Evolutionary conservation across 2,329 filamentous ascomycete genomes (phyloP).

Genomic region (Fusarium marasasianum): DNA sequence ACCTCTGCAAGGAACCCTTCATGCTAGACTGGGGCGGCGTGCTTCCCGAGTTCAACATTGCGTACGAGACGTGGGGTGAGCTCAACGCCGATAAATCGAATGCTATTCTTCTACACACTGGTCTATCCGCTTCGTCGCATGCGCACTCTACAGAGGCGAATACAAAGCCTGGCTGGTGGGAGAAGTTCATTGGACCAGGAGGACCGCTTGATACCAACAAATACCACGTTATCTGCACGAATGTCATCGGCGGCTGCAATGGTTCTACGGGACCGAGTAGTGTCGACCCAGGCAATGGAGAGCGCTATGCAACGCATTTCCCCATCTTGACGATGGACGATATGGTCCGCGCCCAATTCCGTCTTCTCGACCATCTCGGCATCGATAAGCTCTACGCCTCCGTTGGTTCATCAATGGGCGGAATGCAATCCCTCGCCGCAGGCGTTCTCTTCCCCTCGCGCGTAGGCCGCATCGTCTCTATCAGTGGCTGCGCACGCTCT

Average conservation of each 20-base stretch:
- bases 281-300: slow-evolving; percentile 86
- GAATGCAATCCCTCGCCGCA: slow-evolving; percentile 94
- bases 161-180: slow-evolving; percentile 95
- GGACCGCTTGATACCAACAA: slow-evolving; percentile 87
- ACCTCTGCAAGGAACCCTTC: slow-evolving; percentile 77
- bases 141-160: slow-evolving; percentile 91
- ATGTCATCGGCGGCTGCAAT: slow-evolving; percentile 95
- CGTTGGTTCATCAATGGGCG: slow-evolving; percentile 96
- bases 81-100: slow-evolving; percentile 86
- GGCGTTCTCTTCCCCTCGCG: slow-evolving; percentile 85
- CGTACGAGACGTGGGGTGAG: slow-evolving; percentile 91
- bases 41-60: slow-evolving; percentile 87
- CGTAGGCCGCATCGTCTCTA: slow-evolving; percentile 83
- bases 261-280: slow-evolving; percentile 92
- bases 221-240: slow-evolving; percentile 95
- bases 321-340: slow-evolving; percentile 96
- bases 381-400: slow-evolving; percentile 86
- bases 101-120: slow-evolving; percentile 91
- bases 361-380: slow-evolving; percentile 81
- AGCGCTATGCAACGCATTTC: slow-evolving; percentile 92
- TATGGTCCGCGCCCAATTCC: slow-evolving; percentile 97
- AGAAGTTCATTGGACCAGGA: slow-evolving; percentile 94
- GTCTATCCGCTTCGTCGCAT: slow-evolving; percentile 95
- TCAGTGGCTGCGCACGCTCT: slow-evolving; percentile 91
- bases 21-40: slow-evolving; percentile 94